These are phyloP conservation scores for Cladorrhinum samala DNA, from an alignment of 495 filamentous ascomycete genomes.

Conservation along the genomic window DNA sequence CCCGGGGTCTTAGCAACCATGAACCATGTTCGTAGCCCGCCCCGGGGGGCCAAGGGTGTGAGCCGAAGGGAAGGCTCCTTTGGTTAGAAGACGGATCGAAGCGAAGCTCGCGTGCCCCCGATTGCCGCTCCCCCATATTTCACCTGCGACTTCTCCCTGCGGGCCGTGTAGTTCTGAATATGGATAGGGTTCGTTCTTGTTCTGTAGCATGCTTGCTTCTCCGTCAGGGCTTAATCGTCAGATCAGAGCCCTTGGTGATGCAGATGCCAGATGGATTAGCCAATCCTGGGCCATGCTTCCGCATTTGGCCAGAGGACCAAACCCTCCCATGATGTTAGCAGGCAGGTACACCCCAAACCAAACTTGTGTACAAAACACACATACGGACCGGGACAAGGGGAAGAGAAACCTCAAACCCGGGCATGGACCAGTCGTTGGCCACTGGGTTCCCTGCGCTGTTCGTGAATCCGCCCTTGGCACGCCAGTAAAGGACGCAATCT, in stretches of 20 bases:
- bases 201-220: conserved; percentile 13
- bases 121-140: conserved; percentile 14
- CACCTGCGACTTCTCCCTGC: conserved; percentile 11
- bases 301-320: conserved; percentile 16
- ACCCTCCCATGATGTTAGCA: conserved; percentile 12
- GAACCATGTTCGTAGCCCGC: conserved; percentile 14
- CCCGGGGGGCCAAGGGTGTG: conserved; percentile 15
- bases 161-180: conserved; percentile 6
- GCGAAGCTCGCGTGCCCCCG: conserved; percentile 24
- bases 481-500: conserved; percentile 2
- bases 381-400: conserved; percentile 11
- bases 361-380: no score
- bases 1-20: conserved; percentile 16
- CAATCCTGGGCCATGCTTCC: conserved; percentile 19
- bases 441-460: conserved; percentile 4
- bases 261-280: conserved; percentile 19
- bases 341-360: no score
- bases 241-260: conserved; percentile 17
- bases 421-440: conserved; percentile 15
- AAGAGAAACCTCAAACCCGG: conserved; percentile 15
- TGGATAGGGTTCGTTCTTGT: not conserved
- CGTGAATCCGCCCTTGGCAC: conserved; percentile 12
- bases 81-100: conserved; percentile 27
- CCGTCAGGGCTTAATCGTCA: conserved; percentile 11
- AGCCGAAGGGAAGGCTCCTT: conserved; percentile 18